Evolutionary conservation across 805 yeast genomes (phyloP), one percentile per base, ranked within the genome.

Genomic region (Yarrowia sp.): DNA sequence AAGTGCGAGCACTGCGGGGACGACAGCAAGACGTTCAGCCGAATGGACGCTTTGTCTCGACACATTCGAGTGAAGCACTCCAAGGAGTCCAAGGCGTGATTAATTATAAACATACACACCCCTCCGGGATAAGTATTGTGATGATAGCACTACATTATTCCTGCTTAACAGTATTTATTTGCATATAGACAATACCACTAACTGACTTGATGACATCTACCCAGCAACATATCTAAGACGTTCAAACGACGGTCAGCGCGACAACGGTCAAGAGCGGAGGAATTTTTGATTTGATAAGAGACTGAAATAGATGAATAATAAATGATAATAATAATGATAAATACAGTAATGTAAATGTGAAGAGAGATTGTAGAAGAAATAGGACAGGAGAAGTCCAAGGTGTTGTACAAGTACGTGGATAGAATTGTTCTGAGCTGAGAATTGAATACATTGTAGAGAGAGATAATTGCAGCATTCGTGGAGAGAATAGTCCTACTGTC

Each of bases 41-140:
- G 99, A 70, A 89, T 92, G 76, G 99, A 94, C 79, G 98, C 99
- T 0, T 83, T 94, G 70, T 91, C 97, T 17, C 87, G 98, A 76
- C 99, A 94, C 77, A 87, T 93, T 70, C 87, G 96, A 73, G 94
- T 92, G 55, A 92, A 95, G 80, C 98, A 93, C 80, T 60, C 71
- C 20, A 55, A 55, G 64, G 64, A 58, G 33, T 42, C 63, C 47
- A 55, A 55, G 63, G 63, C 13, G 2, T 55, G n/a, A 55, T 30
- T n/a, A 30, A 24, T 55, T 19, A 34, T 38, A 50, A 4, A 50
- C 42, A 50, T 30, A 36, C 40, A 38, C 39, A 30, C 9, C 2
- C 44, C 61, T 55, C 61, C 61, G 64, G 64, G 50, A 42, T 58
- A 58, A 58, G 39, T 42, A 42, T 58, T 58, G 49, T 58, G 50